Base-by-base conservation (phyloP, 2,329 filamentous ascomycete species). In the Bipolaris victoriae region DNA sequence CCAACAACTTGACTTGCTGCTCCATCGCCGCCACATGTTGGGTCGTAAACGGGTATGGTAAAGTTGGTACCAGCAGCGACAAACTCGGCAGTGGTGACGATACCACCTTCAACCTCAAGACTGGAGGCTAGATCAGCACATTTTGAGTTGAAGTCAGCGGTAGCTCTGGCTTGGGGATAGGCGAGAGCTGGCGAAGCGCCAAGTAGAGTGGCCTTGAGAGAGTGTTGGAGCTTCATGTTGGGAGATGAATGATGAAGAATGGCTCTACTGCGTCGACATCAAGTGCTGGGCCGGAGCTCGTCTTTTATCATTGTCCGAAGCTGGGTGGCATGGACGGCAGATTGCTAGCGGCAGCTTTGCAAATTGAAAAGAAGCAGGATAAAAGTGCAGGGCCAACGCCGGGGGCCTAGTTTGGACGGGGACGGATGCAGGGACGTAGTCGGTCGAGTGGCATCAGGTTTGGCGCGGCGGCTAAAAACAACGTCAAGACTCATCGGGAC, bases 31-130 rank as follows among this genome's bases (percentile, higher is more conserved):
- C 52, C 61, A 54, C 82, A 83, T 37, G 78, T 75, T 13, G 69
- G 64, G 49, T 79, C 73, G 57, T 76, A 73, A 16, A 77, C 74
- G 9, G 77, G 66, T 15, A 80, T 60, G 10, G 65, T 75, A 26
- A 77, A 53, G 47, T 78, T 80, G 5, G 77, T 78, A 7, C 77
- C 77, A 11, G 74, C 77, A 15, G 74, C 16, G n/a, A 80, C 68
- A 24, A 72, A 75, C 33, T 77, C 61, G 1, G 76, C 69, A 53
- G 76, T 76, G 56, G 71, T 70, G 15, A 79, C 69, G 1, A 72
- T 74, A 15, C 74, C 74, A 20, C 76, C 72, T 40, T 68, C 58
- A 29, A 78, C 61, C 6, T 61, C 41, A 35, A 79, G 68, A 10
- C 62, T 61, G 24, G 66, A 69, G 2, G 66, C 72, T 13, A 79